Base-by-base conservation (phyloP, 2,329 filamentous ascomycete genomes). In the Zopfia rhizophila region DNA sequence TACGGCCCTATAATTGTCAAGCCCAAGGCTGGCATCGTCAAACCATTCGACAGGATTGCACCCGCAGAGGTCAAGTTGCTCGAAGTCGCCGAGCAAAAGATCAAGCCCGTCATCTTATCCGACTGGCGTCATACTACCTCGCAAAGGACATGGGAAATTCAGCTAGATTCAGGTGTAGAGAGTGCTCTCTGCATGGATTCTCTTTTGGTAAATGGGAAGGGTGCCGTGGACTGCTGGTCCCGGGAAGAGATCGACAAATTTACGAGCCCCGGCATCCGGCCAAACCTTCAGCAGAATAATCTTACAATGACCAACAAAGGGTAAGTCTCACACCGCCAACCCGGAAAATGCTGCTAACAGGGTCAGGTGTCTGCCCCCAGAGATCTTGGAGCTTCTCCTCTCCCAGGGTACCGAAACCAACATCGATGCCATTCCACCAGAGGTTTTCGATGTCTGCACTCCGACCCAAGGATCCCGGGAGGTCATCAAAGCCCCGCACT, bases 141-240 rank as follows among this genome's bases (percentile, higher is more conserved):
- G 0, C 62, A 73, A 3, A 66, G 81, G 28, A 72, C 74, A 25
- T 74, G 68, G 69, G 70, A 78, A 3, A 72, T 80, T 12, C 74
- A 78, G 3, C 23, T 72, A 0, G 71, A 65, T 1, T 69, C 79
- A 1, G 74, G 74, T 4, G 66, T 82, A 7, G 80, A 83, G 42
- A 73, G 74, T 16, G 72, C 76, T 0, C 39, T 60, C 10, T 87
- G 85, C 69, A 82, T 82, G 51, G 84, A 86, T 57, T 78, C 82
- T 0, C 70, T 88, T 11, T 66, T 87, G 8, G 74, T 87, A 38
- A 87, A 88, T 46, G 85, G 85, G 17, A 82, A 84, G 53, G 83
- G 83, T 3, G 72, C 74, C 1, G 78, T 83, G 0, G 68, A 78
- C 35, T 86, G 84, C 58, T 72, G 79, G 28, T 61, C 74, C 0